Percentiles rank a stretch among this genome's conserved stretches.
phyloP scores from a whole-genome alignment of 139 green algal species.

The Edaphochlamys debaryana region DNA sequence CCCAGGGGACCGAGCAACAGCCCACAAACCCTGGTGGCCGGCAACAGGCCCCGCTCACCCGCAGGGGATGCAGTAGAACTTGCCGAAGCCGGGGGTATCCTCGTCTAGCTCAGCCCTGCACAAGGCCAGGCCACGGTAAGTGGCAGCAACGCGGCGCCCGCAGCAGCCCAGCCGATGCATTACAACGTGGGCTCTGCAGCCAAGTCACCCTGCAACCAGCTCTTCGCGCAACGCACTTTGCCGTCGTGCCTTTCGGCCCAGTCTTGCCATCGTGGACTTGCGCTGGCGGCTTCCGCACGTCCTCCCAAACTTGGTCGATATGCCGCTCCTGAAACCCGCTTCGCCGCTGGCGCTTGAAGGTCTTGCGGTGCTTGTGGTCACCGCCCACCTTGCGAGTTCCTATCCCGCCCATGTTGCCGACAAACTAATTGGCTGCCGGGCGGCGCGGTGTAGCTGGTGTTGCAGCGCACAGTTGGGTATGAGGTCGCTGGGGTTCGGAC shows the following conservation, averaged over 20 bases:
- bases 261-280: slow-evolving; percentile 70
- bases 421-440: too few relatives aligned
- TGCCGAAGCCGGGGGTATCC: slow-evolving; percentile 77
- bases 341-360: slow-evolving; percentile 61
- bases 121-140: not conserved
- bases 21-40: too few relatives aligned
- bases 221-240: slow-evolving; percentile 57
- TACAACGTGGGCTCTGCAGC: too few relatives aligned
- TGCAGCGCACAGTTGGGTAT: too few relatives aligned
- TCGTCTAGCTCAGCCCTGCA: slow-evolving; percentile 80
- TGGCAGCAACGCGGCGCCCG: too few relatives aligned
- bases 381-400: slow-evolving; percentile 51
- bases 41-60: slow-evolving; percentile 35
- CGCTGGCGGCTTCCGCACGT: slow-evolving; percentile 71
- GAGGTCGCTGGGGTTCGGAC: too few relatives aligned
- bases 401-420: slow-evolving; percentile 24
- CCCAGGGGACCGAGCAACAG: too few relatives aligned
- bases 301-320: slow-evolving; percentile 89
- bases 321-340: slow-evolving; percentile 73
- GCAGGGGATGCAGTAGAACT: slow-evolving; percentile 78
- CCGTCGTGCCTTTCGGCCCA: slow-evolving; percentile 78
- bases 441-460: too few relatives aligned
- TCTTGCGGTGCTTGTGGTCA: slow-evolving; percentile 60
- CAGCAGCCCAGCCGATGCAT: too few relatives aligned
- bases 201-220: too few relatives aligned